Base-by-base conservation (phyloP, 345 rosid genomes). In the Citrus australasica region DNA sequence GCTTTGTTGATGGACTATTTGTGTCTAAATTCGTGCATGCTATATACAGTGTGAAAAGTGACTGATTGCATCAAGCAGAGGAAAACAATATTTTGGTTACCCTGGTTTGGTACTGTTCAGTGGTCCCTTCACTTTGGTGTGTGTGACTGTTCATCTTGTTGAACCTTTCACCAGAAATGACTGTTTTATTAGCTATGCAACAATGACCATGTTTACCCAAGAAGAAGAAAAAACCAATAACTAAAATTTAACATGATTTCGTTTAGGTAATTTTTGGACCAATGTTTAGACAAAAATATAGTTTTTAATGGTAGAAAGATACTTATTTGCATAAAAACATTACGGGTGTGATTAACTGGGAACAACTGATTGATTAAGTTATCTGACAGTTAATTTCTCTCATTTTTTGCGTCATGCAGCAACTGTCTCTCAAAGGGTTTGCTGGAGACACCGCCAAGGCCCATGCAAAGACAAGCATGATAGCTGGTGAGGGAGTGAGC, bases 371-470 rank as follows among this genome's bases (percentile, higher is more conserved):
- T n/a, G 38, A 24, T 24, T 10, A 16, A 2, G 27, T 53, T 24
- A 37, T 7, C 55, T 60, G 55, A 67, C 30, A 67, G 33, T 83
- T 78, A 48, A 73, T 84, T 82, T 19, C 55, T 79, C 70, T 83
- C 74, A 24, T 68, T 76, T 77, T 80, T 22, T 79, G 55, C 53
- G 67, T 76, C 70, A 2, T 63, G 82, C 92, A 96, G 99, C 98
- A 94, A 96, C 93, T 96, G 27, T 91, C 98, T 73, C 92, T 96
- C 65, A 94, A 96, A 85, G 99, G 99, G n/a, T 96, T 96, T 87
- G 99, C 99, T 1, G 99, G 99, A 78, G 99, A 96, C 80, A 96
- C 99, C 3, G 99, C 99, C 60, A 92, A 96, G 87, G 99, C 99
- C 17, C 99, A 96, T 78, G 99, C 99, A 7, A 96, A 96, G 89